Conservation (phyloP, 306 rosid genomes). For the Castanea crenata region DNA sequence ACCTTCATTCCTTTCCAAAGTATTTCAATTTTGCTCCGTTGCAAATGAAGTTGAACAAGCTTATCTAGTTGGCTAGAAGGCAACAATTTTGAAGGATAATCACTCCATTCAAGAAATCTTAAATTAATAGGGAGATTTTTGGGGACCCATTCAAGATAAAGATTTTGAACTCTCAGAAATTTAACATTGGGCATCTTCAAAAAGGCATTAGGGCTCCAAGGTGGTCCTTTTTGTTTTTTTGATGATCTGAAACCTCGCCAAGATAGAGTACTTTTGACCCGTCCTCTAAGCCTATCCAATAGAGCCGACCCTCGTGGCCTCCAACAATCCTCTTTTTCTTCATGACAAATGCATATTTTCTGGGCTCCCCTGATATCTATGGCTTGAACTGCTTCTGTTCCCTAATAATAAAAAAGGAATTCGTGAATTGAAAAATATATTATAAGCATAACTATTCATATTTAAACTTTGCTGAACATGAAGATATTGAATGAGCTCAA, state of each 20-base stretch:
- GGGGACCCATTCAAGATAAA: background rate
- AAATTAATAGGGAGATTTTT: background rate
- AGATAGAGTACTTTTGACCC: too few species aligned
- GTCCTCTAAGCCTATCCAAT: too few species aligned
- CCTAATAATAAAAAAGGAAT: background rate
- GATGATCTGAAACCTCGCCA: too few species aligned
- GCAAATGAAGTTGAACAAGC: background rate
- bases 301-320: fast-evolving
- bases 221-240: too few species aligned
- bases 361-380: background rate
- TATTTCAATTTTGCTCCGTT: background rate
- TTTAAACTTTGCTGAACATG: too few species aligned
- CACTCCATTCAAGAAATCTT: background rate
- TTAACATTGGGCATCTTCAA: background rate
- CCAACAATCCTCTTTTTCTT: too few species aligned
- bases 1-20: slow-evolving; percentile 1
- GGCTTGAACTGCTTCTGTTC: background rate
- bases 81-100: background rate
- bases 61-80: background rate
- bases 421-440: too few species aligned
- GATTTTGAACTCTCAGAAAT: background rate
- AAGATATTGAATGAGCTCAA: too few species aligned
- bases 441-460: too few species aligned
- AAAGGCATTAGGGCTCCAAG: background rate
- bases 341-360: too few species aligned